These are phyloP conservation scores for Melanogaster broomeanus DNA, from an alignment of 768 basidiomycete species.

Conservation along the genomic window DNA sequence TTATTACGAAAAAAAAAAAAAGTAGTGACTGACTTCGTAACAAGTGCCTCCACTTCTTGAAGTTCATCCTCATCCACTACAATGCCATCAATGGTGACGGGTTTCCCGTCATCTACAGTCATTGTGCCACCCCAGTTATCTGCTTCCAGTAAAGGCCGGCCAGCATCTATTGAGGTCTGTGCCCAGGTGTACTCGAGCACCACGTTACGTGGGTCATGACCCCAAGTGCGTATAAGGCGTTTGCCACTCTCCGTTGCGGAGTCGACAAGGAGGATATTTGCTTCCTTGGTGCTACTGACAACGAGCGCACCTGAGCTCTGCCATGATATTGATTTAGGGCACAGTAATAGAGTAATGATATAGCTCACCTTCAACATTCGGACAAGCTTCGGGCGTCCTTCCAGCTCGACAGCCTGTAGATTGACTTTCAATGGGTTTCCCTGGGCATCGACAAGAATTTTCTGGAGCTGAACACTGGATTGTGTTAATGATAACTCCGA, in stretches of 20 bases:
- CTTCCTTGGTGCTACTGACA: constrained; percentile 49
- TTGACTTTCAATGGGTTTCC: constrained; percentile 51
- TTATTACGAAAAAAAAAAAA: constrained; percentile 10
- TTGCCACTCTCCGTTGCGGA: constrained; percentile 50
- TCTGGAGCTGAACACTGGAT: constrained; percentile 11
- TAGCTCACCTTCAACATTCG: constrained; percentile 46
- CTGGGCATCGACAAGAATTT: constrained; percentile 41
- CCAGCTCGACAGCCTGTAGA: constrained; percentile 56
- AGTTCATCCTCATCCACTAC: constrained; percentile 38
- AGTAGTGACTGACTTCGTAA: constrained; percentile 45
- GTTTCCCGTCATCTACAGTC: constrained; percentile 34
- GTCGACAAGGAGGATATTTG: constrained; percentile 63
- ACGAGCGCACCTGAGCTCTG: constrained; percentile 60
- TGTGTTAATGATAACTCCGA: constrained; percentile 17
- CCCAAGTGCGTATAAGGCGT: constrained; percentile 61
- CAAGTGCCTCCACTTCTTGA: constrained; percentile 38
- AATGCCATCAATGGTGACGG: constrained; percentile 34
- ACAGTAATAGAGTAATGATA: background rate
- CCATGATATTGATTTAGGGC: constrained; percentile 6
- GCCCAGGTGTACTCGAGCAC: constrained; percentile 60
- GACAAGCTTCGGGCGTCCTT: constrained; percentile 51
- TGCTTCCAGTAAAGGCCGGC: constrained; percentile 43
- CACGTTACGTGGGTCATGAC: constrained; percentile 45
- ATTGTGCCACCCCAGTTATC: constrained; percentile 56
- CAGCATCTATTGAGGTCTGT: constrained; percentile 42